Percentiles rank a stretch among this genome's conserved stretches.
phyloP scores from a whole-genome alignment of 1,284 basidiomycete genomes.

The Leccinum pallidistipes region DNA sequence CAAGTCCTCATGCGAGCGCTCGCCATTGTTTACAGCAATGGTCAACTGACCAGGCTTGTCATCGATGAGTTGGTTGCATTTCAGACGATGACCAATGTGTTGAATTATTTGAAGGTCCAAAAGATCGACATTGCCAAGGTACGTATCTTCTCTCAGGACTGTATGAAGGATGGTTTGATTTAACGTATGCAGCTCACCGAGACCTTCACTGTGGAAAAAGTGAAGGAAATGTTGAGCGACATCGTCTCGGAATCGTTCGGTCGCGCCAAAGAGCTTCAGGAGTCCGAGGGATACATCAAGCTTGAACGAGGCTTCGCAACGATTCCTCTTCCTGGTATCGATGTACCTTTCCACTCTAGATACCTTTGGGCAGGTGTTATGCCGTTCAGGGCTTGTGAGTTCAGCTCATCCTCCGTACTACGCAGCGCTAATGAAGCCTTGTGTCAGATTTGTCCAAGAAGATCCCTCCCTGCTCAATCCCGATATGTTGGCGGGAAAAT shows the following conservation, averaged over 20 bases:
- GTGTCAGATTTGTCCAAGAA: constrained; percentile 91
- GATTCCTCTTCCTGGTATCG: constrained; percentile 95
- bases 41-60: too few species aligned
- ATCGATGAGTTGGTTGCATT: too few species aligned
- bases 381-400: constrained; percentile 90
- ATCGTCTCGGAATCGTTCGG: constrained; percentile 87
- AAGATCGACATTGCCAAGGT: constrained; percentile 94
- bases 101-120: too few species aligned
- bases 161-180: constrained; percentile 4
- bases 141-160: constrained; percentile 10
- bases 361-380: constrained; percentile 99
- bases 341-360: constrained; percentile 98
- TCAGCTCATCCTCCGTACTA: constrained; percentile 6
- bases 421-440: constrained; percentile 21
- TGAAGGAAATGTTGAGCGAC: constrained; percentile 88
- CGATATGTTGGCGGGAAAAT: constrained; percentile 90
- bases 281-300: constrained; percentile 86
- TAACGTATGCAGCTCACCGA: constrained; percentile 66
- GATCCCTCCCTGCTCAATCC: constrained; percentile 88
- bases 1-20: too few species aligned
- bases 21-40: too few species aligned
- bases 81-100: too few species aligned
- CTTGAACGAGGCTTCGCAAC: constrained; percentile 96
- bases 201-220: constrained; percentile 81
- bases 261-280: constrained; percentile 78